Evolutionary conservation across 768 basidiomycete species (phyloP).

Genomic region (Pleurotus citrinopileatus): DNA sequence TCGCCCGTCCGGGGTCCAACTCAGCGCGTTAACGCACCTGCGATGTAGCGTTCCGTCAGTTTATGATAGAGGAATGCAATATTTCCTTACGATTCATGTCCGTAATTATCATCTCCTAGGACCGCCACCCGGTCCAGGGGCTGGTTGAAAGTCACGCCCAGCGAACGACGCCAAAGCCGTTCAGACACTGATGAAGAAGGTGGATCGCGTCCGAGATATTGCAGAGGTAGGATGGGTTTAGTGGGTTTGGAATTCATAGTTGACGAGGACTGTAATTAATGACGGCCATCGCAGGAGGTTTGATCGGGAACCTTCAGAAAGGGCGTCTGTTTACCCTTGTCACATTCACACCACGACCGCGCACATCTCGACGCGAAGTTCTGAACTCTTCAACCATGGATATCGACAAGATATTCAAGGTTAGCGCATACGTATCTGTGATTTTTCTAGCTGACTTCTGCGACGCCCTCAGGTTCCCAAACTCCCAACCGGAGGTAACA

Average conservation of each 20-base stretch:
- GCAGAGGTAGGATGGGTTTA: background rate
- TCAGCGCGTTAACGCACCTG: constrained; percentile 77
- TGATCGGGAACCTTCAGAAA: background rate
- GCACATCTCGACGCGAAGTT: background rate
- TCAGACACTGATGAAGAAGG: background rate
- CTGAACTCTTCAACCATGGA: constrained; percentile 21
- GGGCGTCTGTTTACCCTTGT: background rate
- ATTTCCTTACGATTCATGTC: constrained; percentile 72
- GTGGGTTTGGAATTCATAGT: background rate
- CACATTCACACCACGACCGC: constrained; percentile 1
- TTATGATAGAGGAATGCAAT: background rate
- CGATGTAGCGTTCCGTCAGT: background rate
- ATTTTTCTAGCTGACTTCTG: background rate
- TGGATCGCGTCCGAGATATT: background rate
- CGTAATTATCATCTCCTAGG: constrained; percentile 54
- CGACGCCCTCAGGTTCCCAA: constrained; percentile 53
- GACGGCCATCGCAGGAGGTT: background rate
- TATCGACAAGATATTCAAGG: constrained; percentile 53
- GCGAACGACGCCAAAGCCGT: constrained; percentile 2
- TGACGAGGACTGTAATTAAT: background rate
- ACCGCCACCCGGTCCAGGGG: constrained; percentile 66
- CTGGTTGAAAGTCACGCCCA: background rate
- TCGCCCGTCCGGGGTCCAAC: constrained; percentile 68
- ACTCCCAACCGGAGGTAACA: constrained; percentile 59
- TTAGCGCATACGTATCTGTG: constrained; percentile 13